phyloP scores from a whole-genome alignment of 306 rosid genomes.

The Adenanthera pavonina region DNA sequence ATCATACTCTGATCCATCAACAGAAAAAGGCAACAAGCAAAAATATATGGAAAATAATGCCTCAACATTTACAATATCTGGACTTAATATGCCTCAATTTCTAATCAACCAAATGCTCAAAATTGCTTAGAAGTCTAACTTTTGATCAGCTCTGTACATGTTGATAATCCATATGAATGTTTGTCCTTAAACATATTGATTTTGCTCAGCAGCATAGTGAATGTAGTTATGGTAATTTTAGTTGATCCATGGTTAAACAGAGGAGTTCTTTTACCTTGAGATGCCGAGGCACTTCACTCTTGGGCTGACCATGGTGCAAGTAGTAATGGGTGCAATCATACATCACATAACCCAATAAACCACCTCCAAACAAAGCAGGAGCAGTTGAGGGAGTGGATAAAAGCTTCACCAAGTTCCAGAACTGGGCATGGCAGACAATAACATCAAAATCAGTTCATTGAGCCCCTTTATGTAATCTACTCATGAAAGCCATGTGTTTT shows the following conservation, averaged over 20 bases:
- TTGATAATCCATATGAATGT: conserved; percentile 1
- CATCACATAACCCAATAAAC: conserved; percentile 89
- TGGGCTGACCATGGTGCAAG: conserved; percentile 92
- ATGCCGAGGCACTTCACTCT: conserved; percentile 51
- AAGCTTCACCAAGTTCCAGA: conserved; percentile 79
- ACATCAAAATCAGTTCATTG: conserved; percentile 39
- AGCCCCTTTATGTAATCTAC: conserved; percentile 17
- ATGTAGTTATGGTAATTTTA: conserved; percentile 25
- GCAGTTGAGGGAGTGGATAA: conserved; percentile 66
- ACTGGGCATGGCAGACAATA: conserved; percentile 56
- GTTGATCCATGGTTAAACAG: conserved; percentile 12
- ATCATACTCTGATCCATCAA: background rate
- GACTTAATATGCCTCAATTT: conserved; percentile 27
- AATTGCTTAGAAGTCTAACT: conserved; percentile 19
- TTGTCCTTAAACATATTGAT: conserved; percentile 4
- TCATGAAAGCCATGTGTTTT: conserved; percentile 11
- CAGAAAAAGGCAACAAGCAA: background rate
- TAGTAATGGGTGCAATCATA: conserved; percentile 95
- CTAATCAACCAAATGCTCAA: background rate
- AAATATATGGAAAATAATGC: background rate
- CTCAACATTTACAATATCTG: conserved; percentile 14
- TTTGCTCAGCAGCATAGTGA: conserved; percentile 10
- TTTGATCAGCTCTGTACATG: conserved; percentile 23
- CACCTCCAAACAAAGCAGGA: conserved; percentile 91
- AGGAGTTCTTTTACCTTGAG: conserved; percentile 70